These are phyloP conservation scores for Phytopythium helicoides DNA, from an alignment of 352 stramenopile species.

Conservation along the genomic window DNA sequence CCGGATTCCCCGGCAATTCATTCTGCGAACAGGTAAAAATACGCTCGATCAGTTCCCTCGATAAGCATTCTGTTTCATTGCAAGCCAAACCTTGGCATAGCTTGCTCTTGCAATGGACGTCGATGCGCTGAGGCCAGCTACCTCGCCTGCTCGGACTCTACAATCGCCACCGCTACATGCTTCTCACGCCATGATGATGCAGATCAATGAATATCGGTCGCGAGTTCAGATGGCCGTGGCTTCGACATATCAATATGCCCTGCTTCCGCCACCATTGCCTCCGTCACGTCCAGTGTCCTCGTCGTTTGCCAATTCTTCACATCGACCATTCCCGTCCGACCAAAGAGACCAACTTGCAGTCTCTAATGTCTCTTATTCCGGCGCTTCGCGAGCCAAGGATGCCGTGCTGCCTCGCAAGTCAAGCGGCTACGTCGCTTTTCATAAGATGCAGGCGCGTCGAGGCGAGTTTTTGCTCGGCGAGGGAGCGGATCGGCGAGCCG, in stretches of 20 bases:
- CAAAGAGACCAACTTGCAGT: constrained; percentile 2
- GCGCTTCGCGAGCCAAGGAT: constrained; percentile 22
- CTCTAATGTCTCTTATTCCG: constrained; percentile 9
- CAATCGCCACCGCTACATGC: constrained; percentile 15
- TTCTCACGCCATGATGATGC: constrained; percentile 59
- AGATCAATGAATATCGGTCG: constrained; percentile 53
- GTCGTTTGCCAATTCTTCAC: constrained; percentile 18
- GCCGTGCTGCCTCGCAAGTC: constrained; percentile 16
- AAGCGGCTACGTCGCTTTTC: constrained; percentile 44
- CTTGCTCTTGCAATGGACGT: no score
- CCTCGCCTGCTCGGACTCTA: neutral
- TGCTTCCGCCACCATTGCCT: constrained; percentile 13
- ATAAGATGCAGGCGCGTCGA: constrained; percentile 31
- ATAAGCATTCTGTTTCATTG: no score
- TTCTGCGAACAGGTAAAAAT: no score
- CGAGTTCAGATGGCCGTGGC: constrained; percentile 39
- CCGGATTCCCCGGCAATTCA: no score
- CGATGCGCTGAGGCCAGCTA: neutral
- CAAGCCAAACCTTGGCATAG: no score
- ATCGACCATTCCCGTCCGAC: constrained; percentile 25
- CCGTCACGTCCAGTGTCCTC: neutral
- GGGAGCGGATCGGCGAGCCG: constrained; percentile 9
- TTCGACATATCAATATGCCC: constrained; percentile 46
- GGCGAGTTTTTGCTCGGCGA: constrained; percentile 33
- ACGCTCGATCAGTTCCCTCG: no score